Evolutionary conservation across 1,139 yeast species (phyloP).

Genomic region (Scheffersomyces cryptocercus): DNA sequence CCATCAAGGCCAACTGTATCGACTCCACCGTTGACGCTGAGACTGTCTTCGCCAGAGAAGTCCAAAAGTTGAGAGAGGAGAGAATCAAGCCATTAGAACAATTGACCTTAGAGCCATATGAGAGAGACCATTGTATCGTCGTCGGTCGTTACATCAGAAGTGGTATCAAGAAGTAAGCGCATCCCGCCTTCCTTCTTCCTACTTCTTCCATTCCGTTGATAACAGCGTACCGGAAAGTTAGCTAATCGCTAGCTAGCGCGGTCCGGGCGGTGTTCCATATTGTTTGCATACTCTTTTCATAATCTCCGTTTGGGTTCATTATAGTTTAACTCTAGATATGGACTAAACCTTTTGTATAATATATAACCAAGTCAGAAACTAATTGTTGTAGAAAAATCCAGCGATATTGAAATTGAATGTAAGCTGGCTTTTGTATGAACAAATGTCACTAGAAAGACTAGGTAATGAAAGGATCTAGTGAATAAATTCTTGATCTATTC

Average conservation of each 20-base stretch:
- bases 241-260: not conserved
- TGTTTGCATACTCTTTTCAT: no score
- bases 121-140: slow-evolving; percentile 99
- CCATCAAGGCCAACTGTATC: slow-evolving; percentile 99
- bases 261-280: no score
- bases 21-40: slow-evolving; percentile 99
- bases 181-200: not conserved
- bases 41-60: slow-evolving; percentile 99
- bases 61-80: slow-evolving; percentile 97
- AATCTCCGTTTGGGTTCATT: no score
- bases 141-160: slow-evolving; percentile 96
- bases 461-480: no score
- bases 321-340: not conserved
- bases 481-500: no score
- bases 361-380: no score
- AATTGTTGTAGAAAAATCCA: no score
- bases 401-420: no score
- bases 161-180: slow-evolving; percentile 57
- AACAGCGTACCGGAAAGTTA: no score
- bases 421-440: no score
- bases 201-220: not conserved
- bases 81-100: slow-evolving; percentile 98
- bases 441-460: no score
- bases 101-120: slow-evolving; percentile 97
- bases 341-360: no score